Evolutionary conservation across 805 yeast genomes (phyloP).

Genomic region (Zygoascus biomembranicola): DNA sequence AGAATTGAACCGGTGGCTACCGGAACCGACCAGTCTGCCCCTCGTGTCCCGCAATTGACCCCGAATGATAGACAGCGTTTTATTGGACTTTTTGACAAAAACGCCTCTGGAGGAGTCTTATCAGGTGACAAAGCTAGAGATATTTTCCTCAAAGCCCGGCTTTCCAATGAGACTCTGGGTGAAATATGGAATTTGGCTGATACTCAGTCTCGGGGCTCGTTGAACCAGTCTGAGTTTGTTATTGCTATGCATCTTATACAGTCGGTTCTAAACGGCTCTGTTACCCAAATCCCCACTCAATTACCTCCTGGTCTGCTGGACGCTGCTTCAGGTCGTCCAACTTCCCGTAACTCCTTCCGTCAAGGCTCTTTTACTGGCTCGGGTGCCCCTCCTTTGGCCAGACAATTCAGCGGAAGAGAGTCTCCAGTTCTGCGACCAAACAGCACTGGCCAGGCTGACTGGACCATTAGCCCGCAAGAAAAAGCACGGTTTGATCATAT

Average conservation of each 20-base stretch:
- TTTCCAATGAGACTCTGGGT: conserved; percentile 70
- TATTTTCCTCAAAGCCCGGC: conserved; percentile 80
- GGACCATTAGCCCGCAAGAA: conserved; percentile 63
- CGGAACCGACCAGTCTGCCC: background rate
- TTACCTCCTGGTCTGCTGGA: conserved; percentile 34
- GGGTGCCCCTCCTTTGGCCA: conserved; percentile 2
- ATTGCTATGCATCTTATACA: conserved; percentile 95
- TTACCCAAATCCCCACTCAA: conserved; percentile 47
- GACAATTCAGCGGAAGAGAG: conserved; percentile 18
- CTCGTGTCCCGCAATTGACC: conserved; percentile 27
- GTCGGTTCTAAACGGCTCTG: conserved; percentile 56
- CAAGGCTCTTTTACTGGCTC: conserved; percentile 14
- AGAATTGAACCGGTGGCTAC: conserved; percentile 15
- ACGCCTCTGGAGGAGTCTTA: conserved; percentile 50
- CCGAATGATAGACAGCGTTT: conserved; percentile 30
- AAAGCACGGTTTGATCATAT: conserved; percentile 71
- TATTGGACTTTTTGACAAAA: conserved; percentile 52
- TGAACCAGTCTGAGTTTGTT: conserved; percentile 67
- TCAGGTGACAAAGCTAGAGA: conserved; percentile 75
- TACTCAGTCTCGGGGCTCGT: conserved; percentile 60
- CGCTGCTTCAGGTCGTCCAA: conserved; percentile 27
- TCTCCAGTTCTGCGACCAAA: conserved; percentile 7
- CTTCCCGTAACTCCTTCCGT: conserved; percentile 8
- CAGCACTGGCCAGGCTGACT: conserved; percentile 33
- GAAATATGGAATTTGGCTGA: conserved; percentile 88